Evolutionary conservation across 192 early-diverging fungal species (phyloP).

Genomic region (Backusella macrospora): DNA sequence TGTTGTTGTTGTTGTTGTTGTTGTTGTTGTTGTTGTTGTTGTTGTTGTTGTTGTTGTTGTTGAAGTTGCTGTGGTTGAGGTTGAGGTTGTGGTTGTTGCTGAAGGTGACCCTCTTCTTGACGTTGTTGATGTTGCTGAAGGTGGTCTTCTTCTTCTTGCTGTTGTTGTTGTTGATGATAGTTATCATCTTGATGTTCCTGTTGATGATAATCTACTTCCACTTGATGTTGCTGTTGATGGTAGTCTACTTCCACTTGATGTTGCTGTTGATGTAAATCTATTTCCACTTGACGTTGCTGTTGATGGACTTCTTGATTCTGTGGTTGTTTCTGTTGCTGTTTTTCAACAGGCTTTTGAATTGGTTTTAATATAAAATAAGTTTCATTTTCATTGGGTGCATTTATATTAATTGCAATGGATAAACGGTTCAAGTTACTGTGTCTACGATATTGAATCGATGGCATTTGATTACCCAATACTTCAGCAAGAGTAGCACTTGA

Average conservation of each 20-base stretch:
- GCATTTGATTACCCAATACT: slow-evolving; percentile 27
- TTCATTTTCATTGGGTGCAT: slow-evolving; percentile 8
- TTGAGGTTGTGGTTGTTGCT: no score
- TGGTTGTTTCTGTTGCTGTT: neutral
- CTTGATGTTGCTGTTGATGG: no score
- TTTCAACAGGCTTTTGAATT: neutral
- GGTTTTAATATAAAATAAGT: slow-evolving; percentile 10
- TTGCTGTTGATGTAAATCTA: neutral
- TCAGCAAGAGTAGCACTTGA: slow-evolving; percentile 14
- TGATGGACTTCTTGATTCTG: neutral
- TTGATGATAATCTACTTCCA: neutral
- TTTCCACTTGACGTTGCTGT: neutral
- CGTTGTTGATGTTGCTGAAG: no score
- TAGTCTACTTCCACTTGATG: neutral
- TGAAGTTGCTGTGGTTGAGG: no score
- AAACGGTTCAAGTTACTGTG: slow-evolving; percentile 33
- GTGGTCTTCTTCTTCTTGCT: no score
- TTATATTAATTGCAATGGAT: slow-evolving; percentile 14
- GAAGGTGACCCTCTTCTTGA: no score
- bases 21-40: no score
- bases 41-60: no score
- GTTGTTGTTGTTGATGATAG: no score
- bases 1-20: no score
- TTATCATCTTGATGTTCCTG: neutral
- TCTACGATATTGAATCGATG: slow-evolving; percentile 18